These are phyloP conservation scores for Fusarium floridanum DNA, from an alignment of 2,329 filamentous ascomycete genomes.

Conservation along the genomic window DNA sequence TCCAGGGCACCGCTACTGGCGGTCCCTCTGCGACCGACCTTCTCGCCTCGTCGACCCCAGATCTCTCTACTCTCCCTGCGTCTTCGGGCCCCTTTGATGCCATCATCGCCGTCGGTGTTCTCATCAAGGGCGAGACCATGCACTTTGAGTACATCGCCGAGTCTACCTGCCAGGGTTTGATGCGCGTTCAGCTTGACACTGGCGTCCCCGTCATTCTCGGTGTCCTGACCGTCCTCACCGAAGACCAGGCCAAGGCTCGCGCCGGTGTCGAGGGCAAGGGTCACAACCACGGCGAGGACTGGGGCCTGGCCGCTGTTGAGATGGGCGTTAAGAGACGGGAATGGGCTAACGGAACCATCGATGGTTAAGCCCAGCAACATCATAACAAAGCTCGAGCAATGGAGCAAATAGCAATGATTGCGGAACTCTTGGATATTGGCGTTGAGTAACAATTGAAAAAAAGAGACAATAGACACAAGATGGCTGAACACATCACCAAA, in stretches of 20 bases:
- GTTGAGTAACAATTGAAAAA: constrained; percentile 3
- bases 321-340: constrained; percentile 88
- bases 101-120: constrained; percentile 92
- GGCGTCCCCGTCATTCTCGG: constrained; percentile 94
- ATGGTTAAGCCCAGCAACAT: constrained; percentile 49
- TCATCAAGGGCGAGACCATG: constrained; percentile 99
- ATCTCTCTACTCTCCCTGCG: constrained; percentile 68
- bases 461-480: constrained; percentile 1
- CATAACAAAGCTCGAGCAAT: neutral
- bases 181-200: constrained; percentile 92
- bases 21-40: constrained; percentile 80
- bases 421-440: constrained; percentile 2
- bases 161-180: constrained; percentile 88
- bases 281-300: constrained; percentile 97
- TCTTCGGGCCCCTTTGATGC: constrained; percentile 84
- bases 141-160: constrained; percentile 99
- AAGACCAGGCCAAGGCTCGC: constrained; percentile 87
- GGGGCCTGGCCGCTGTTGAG: constrained; percentile 95
- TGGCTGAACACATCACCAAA: constrained; percentile 10
- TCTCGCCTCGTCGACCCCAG: constrained; percentile 75
- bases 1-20: constrained; percentile 78
- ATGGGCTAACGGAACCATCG: constrained; percentile 80
- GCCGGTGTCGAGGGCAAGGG: constrained; percentile 77
- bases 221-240: constrained; percentile 86
- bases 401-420: constrained; percentile 21